phyloP scores from a whole-genome alignment of 2,329 filamentous ascomycete genomes.

The Chaetomiaceae sp. region DNA sequence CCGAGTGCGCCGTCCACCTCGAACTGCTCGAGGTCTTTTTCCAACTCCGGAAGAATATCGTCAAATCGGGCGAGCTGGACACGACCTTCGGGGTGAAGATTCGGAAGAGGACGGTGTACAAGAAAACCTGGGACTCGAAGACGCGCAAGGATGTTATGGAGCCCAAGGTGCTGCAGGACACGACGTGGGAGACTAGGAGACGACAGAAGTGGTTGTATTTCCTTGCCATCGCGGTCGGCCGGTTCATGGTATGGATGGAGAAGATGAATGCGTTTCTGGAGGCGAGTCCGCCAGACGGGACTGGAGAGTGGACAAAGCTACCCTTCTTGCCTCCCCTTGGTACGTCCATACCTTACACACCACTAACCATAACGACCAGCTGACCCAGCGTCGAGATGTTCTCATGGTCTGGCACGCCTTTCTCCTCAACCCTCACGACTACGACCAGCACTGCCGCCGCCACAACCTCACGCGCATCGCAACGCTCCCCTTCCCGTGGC shows the following conservation, averaged over 20 bases:
- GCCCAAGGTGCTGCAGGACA: constrained; percentile 3
- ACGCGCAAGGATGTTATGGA: not conserved
- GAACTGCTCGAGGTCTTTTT: constrained; percentile 14
- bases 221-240: constrained; percentile 8
- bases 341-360: no score
- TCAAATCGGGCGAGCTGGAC: constrained; percentile 6
- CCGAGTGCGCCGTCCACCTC: constrained; percentile 14
- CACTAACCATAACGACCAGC: no score
- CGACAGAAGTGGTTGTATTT: constrained; percentile 12
- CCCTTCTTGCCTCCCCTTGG: not conserved
- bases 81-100: constrained; percentile 5
- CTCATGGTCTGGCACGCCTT: constrained; percentile 20
- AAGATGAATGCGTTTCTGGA: not conserved
- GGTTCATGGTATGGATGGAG: constrained; percentile 5
- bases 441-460: not conserved
- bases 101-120: not conserved
- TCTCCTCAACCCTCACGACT: constrained; percentile 13
- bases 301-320: not conserved
- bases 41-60: constrained; percentile 7
- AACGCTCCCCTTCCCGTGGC: not conserved
- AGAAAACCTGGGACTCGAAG: not conserved
- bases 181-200: not conserved
- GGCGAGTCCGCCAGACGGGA: no score
- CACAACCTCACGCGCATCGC: not conserved
- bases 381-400: not conserved